Evolutionary conservation across 2,329 filamentous ascomycete species (phyloP).

Genomic region (Aspergillus oerlinghausenensis): DNA sequence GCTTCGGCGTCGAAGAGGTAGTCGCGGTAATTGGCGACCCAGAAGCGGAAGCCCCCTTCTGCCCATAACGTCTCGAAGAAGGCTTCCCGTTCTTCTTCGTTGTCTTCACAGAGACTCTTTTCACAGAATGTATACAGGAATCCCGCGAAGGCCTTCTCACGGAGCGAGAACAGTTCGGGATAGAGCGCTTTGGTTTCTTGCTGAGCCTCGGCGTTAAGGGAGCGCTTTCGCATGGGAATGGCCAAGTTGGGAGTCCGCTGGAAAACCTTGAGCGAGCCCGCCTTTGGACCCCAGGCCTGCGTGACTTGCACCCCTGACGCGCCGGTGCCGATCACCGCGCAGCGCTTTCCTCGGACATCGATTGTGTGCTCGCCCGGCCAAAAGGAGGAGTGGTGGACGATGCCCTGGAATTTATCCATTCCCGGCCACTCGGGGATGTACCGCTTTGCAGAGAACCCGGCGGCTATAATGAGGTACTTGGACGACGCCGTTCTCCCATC

Average conservation of each 20-base stretch:
- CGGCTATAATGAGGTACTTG: constrained; percentile 45
- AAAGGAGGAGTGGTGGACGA: constrained; percentile 52
- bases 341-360: constrained; percentile 45
- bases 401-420: constrained; percentile 44
- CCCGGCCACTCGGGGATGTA: constrained; percentile 41
- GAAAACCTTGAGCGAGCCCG: constrained; percentile 55
- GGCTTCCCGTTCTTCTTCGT: constrained; percentile 46
- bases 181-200: constrained; percentile 44
- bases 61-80: constrained; percentile 50
- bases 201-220: constrained; percentile 50
- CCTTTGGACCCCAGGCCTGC: constrained; percentile 55
- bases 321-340: constrained; percentile 54
- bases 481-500: constrained; percentile 37
- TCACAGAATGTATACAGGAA: constrained; percentile 55
- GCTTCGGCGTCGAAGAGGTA: constrained; percentile 44
- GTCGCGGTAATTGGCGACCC: constrained; percentile 54
- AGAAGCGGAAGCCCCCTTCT: constrained; percentile 52
- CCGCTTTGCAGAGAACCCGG: constrained; percentile 45
- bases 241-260: constrained; percentile 64
- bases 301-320: constrained; percentile 54
- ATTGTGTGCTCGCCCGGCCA: constrained; percentile 47
- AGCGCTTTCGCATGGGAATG: constrained; percentile 54
- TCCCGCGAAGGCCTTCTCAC: constrained; percentile 53
- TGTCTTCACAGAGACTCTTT: constrained; percentile 54
- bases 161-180: constrained; percentile 49